Conservation (phyloP, 2,329 filamentous ascomycete species). For the Beauveria bassiana region DNA sequence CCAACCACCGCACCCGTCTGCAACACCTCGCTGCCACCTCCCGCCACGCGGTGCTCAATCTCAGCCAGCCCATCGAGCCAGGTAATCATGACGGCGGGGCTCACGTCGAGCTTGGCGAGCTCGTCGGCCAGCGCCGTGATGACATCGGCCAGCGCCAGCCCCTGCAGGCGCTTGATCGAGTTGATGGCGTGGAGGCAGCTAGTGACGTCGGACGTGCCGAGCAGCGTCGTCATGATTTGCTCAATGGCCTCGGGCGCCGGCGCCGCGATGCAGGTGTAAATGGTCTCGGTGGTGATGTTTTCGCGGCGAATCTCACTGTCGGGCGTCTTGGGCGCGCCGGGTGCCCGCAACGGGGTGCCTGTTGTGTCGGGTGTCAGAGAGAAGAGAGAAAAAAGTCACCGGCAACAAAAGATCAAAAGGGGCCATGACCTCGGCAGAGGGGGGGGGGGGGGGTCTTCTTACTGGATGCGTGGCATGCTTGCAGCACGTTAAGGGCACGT, state of each 20-base stretch:
- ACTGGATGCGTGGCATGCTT: conserved; percentile 94
- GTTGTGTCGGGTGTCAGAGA: background rate
- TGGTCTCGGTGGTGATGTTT: conserved; percentile 77
- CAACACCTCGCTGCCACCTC: conserved; percentile 76
- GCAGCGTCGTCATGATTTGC: conserved; percentile 74
- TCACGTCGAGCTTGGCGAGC: conserved; percentile 73
- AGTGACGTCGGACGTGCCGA: conserved; percentile 79
- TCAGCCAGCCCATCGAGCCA: conserved; percentile 91
- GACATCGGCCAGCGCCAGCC: conserved; percentile 88
- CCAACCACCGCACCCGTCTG: conserved; percentile 93
- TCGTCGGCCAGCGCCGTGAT: conserved; percentile 80
- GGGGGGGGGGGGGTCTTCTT: conserved; percentile 24
- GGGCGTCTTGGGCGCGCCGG: conserved; percentile 50
- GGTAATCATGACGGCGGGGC: conserved; percentile 75
- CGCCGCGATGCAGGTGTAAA: conserved; percentile 95
- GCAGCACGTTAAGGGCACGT: conserved; percentile 85
- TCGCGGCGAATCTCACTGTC: conserved; percentile 66
- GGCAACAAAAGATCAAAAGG: too few relatives aligned
- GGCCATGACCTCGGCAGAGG: too few relatives aligned
- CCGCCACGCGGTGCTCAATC: conserved; percentile 84
- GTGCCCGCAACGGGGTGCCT: conserved; percentile 61
- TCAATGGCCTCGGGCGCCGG: conserved; percentile 84
- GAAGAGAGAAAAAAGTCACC: too few relatives aligned
- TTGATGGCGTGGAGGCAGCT: conserved; percentile 85
- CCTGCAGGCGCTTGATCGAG: conserved; percentile 75